These are phyloP conservation scores for Porphyridium purpureum DNA, from an alignment of 23 red algal genomes.

Conservation along the genomic window DNA sequence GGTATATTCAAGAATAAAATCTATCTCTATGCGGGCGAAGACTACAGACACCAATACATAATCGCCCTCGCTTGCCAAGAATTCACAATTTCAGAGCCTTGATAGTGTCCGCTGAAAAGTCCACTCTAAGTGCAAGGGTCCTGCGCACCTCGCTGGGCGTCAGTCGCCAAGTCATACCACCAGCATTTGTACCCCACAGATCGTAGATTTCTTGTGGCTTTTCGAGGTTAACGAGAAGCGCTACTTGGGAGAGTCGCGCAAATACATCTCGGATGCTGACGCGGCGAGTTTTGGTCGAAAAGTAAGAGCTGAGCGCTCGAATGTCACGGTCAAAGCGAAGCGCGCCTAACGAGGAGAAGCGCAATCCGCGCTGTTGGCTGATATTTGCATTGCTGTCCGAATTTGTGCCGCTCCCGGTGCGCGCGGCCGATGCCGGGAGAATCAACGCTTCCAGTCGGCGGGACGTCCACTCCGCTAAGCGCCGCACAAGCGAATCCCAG, in stretches of 20 bases:
- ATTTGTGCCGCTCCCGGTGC: background rate
- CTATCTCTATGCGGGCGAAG: too few species aligned
- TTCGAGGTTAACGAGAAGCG: conserved; percentile 70
- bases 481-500: conserved; percentile 74
- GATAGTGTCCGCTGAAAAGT: conserved; percentile 31
- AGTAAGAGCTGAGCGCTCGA: conserved; percentile 34
- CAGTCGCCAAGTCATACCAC: conserved; percentile 57
- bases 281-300: conserved; percentile 36
- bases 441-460: conserved; percentile 36
- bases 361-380: background rate
- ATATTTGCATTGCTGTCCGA: background rate
- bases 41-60: too few species aligned
- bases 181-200: conserved; percentile 43
- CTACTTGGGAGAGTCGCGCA: conserved; percentile 54
- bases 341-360: conserved; percentile 55
- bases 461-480: conserved; percentile 61
- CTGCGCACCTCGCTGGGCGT: conserved; percentile 35
- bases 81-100: too few species aligned
- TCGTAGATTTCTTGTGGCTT: conserved; percentile 58
- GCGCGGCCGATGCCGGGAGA: conserved; percentile 13
- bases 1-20: too few species aligned
- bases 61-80: too few species aligned
- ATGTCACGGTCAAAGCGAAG: conserved; percentile 59
- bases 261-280: conserved; percentile 75
- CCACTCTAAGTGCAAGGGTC: conserved; percentile 21